Evolutionary conservation across 1,284 basidiomycete species (phyloP).

Genomic region (Sanghuangporus sanghuang): DNA sequence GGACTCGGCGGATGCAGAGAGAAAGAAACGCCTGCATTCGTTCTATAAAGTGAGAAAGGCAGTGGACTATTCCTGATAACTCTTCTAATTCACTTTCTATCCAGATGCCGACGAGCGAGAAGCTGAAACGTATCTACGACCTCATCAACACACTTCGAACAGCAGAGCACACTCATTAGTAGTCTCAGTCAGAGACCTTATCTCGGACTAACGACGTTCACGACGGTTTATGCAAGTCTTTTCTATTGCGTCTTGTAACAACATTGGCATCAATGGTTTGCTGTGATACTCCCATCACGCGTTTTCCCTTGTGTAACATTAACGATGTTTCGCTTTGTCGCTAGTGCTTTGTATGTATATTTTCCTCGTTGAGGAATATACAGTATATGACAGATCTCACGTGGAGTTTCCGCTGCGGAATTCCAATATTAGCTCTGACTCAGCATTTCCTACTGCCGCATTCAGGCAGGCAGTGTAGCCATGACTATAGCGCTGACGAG

Average conservation of each 20-base stretch:
- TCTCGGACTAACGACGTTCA: background rate
- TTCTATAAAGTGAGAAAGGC: constrained; percentile 43
- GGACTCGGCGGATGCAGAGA: constrained; percentile 33
- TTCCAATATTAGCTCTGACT: background rate
- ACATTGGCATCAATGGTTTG: background rate
- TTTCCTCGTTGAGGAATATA: background rate
- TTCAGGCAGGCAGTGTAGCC: constrained; percentile 5
- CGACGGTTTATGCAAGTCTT: background rate
- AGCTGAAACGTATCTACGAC: constrained; percentile 35
- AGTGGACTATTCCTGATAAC: background rate
- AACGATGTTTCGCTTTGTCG: background rate
- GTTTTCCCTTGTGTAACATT: background rate
- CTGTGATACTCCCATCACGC: background rate
- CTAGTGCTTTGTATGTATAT: background rate
- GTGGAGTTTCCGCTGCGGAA: no score
- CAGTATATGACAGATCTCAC: background rate
- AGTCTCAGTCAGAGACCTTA: background rate
- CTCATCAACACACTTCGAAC: constrained; percentile 25
- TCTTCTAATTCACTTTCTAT: background rate
- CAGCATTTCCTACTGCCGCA: background rate
- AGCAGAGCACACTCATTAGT: background rate
- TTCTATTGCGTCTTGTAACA: background rate
- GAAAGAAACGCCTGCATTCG: constrained; percentile 38
- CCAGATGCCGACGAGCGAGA: constrained; percentile 50
- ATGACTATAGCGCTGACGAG: background rate